Evolutionary conservation across 1,284 basidiomycete genomes (phyloP).

Genomic region (Heterobasidion occidentale): DNA sequence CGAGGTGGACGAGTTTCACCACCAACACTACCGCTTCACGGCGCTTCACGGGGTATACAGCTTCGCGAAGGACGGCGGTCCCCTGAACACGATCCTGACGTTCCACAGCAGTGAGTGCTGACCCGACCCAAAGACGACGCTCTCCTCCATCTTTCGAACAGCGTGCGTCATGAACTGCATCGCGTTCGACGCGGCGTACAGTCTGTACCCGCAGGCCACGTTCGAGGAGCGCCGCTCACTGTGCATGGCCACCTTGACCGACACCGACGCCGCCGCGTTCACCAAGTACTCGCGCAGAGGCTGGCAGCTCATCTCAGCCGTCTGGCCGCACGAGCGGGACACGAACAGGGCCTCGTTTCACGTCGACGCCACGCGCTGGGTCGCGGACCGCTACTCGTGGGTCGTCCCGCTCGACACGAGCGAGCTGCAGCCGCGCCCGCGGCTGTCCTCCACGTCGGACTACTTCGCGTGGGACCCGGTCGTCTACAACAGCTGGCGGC

Average conservation of each 20-base stretch:
- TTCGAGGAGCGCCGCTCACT: constrained; percentile 9
- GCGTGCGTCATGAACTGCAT: constrained; percentile 18
- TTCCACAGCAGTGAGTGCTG: constrained; percentile 37
- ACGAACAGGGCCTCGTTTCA: neutral
- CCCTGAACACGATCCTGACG: constrained; percentile 27
- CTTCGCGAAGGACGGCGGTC: no score
- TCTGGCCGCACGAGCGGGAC: neutral
- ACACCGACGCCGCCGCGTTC: constrained; percentile 3
- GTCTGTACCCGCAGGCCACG: constrained; percentile 15
- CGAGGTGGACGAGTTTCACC: no score
- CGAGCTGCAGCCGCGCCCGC: neutral
- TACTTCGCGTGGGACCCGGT: neutral
- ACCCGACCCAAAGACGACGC: no score
- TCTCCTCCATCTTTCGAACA: neutral
- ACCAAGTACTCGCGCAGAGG: constrained; percentile 21
- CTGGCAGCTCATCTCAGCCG: constrained; percentile 13
- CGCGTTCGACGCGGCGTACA: constrained; percentile 10
- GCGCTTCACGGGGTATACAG: no score
- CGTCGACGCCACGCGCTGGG: neutral
- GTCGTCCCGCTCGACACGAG: neutral
- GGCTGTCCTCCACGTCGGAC: neutral
- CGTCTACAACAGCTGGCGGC: neutral
- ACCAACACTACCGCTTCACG: no score
- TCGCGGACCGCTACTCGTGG: neutral
- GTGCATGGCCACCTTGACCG: neutral